Conservation (phyloP, 2,329 filamentous ascomycete genomes). For the Xylaria sp. region DNA sequence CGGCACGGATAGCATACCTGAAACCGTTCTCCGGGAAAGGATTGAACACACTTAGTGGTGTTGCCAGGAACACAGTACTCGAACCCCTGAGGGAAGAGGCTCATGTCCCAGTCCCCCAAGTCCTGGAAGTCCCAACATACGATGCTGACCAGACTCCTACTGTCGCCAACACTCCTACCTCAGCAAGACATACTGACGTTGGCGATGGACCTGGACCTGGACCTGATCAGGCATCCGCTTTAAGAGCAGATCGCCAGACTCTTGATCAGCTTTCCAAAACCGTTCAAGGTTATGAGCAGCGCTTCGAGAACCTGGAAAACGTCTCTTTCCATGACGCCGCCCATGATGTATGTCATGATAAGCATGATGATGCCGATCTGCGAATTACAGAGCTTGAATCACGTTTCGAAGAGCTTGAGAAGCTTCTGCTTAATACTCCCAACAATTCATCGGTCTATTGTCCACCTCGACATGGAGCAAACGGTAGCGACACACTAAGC, state of each 20-base stretch:
- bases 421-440: conserved; percentile 43
- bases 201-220: not conserved
- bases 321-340: conserved; percentile 60
- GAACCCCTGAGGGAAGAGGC: conserved; percentile 32
- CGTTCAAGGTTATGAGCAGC: conserved; percentile 57
- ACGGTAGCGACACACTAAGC: conserved; percentile 43
- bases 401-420: conserved; percentile 56
- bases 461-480: conserved; percentile 33
- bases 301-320: conserved; percentile 65
- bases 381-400: conserved; percentile 65
- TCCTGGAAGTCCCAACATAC: conserved; percentile 21
- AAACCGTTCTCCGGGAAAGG: conserved; percentile 53
- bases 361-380: conserved; percentile 60
- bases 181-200: conserved; percentile 23
- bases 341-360: conserved; percentile 65
- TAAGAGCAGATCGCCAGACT: conserved; percentile 32
- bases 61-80: conserved; percentile 30
- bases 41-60: conserved; percentile 46
- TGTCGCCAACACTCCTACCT: conserved; percentile 32
- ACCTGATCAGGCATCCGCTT: conserved; percentile 19
- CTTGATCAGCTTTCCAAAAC: conserved; percentile 46
- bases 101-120: conserved; percentile 15
- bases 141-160: conserved; percentile 25
- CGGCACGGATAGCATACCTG: conserved; percentile 46
- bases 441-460: conserved; percentile 37